Base-by-base conservation (phyloP, 1,284 basidiomycete genomes). In the Irpex sp. region DNA sequence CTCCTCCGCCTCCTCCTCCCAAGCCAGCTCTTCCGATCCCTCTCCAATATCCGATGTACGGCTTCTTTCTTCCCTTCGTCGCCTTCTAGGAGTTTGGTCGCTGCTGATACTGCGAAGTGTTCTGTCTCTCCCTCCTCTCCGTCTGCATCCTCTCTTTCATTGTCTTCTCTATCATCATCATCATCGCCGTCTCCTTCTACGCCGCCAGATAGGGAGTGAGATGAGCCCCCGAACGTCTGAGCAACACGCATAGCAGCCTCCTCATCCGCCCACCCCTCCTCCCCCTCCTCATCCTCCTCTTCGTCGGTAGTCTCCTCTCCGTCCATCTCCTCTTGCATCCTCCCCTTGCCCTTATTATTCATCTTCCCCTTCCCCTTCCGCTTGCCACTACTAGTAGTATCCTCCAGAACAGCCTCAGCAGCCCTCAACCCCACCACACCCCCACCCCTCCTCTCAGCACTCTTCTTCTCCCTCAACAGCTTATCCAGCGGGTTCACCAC, bases 401-500 rank as follows among this genome's bases (percentile, higher is more conserved):
- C 71, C 55, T 66, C 73, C 9, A 57, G 39, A 21, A 53, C 53
- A 5, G 51, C 65, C 56, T 66, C 66, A 3, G 66, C 66, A 18
- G 57, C 58, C 14, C 62, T 66, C 1, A 74, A 57, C 0, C 64
- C 68, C 4, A 58, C 62, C 52, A 63, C 65, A 5, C 69, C 71
- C 1, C 56, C 67, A 0, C 72, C 71, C 57, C 51, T 64, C 66
- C 56, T 71, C 21, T 69, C 71, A 10, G 61, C 68, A 19, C 61
- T 67, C 23, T 61, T 58, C 64, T 73, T 73, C 62, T 73, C 70
- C n/a, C 67, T 68, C 18, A 74, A 58, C 5, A 75, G 67, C 28
- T 73, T 75, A 49, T 78, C 78, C 35, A 90, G 74, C 5, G 87
- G 87, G 64, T 85, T 56, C n/a, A n/a, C 58, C 33, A 35, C 33